Percentiles rank a stretch among this genome's conserved stretches.
Conservation (phyloP, 352 stramenopile genomes). For the Pythium scleroteichum region DNA sequence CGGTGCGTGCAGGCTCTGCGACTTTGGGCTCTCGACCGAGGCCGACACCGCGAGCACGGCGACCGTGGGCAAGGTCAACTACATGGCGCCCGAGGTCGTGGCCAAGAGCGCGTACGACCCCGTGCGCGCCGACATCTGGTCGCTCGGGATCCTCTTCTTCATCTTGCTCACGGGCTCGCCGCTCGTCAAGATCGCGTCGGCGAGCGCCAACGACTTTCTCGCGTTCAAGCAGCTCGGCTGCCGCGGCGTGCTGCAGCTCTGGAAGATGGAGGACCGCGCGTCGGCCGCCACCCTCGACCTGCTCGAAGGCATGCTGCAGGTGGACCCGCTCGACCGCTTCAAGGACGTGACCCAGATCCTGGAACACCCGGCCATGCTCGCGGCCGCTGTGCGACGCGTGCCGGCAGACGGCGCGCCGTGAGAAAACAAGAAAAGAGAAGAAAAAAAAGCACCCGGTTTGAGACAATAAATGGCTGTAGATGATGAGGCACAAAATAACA, state of each 20-base stretch:
- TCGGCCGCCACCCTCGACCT: constrained; percentile 12
- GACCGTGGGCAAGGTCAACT: constrained; percentile 30
- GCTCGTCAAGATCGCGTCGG: constrained; percentile 17
- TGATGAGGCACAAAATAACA: too few relatives aligned
- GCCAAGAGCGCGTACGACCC: constrained; percentile 18
- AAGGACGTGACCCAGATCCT: constrained; percentile 9
- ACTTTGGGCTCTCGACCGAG: constrained; percentile 56
- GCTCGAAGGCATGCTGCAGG: constrained; percentile 19
- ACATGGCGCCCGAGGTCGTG: constrained; percentile 36
- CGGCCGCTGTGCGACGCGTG: constrained; percentile 9
- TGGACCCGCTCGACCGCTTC: constrained; percentile 9
- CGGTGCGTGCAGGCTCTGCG: constrained; percentile 40
- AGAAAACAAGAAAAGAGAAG: too few relatives aligned
- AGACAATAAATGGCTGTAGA: too few relatives aligned
- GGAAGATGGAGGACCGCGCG: constrained; percentile 15
- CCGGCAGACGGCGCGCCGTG: too few relatives aligned
- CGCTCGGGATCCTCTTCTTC: constrained; percentile 25
- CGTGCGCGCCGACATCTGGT: constrained; percentile 22
- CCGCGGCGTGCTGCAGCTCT: constrained; percentile 17
- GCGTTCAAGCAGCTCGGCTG: constrained; percentile 9
- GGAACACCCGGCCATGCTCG: constrained; percentile 25
- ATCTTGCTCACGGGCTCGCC: constrained; percentile 26
- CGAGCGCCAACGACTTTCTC: constrained; percentile 2
- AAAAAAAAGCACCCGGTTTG: too few relatives aligned
- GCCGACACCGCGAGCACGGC: constrained; percentile 25